Evolutionary conservation across 495 filamentous ascomycete species (phyloP).

Genomic region (Antarctomyces pellizariae): DNA sequence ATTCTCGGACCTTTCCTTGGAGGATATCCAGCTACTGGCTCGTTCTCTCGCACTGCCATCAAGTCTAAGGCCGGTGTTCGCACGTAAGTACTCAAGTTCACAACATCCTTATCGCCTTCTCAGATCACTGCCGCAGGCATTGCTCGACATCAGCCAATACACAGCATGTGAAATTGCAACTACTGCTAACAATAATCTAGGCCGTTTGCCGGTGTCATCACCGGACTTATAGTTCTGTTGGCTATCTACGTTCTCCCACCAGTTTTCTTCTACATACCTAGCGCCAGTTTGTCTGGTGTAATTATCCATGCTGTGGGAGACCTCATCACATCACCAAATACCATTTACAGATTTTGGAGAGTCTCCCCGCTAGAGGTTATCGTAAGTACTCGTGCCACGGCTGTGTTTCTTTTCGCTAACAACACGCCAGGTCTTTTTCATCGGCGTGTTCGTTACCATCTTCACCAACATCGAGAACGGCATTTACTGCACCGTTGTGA

Average conservation of each 20-base stretch:
- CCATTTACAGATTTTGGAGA: conserved; percentile 88
- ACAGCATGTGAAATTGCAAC: no score
- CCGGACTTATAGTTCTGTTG: conserved; percentile 69
- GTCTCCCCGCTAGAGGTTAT: conserved; percentile 74
- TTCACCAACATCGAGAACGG: conserved; percentile 80
- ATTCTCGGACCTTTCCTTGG: conserved; percentile 85
- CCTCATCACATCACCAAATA: conserved; percentile 81
- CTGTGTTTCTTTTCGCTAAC: no score
- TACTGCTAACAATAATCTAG: no score
- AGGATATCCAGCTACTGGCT: conserved; percentile 84
- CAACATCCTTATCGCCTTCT: no score
- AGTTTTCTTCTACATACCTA: conserved; percentile 90
- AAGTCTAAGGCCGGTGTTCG: conserved; percentile 94
- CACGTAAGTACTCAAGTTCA: no score
- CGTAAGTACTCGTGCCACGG: no score
- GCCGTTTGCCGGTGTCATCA: conserved; percentile 80
- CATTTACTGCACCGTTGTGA: conserved; percentile 63
- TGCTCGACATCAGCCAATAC: no score
- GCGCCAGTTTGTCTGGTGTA: conserved; percentile 64
- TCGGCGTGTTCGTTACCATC: conserved; percentile 75
- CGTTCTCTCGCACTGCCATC: conserved; percentile 93
- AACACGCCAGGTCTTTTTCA: conserved; percentile 90
- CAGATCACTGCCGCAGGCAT: no score
- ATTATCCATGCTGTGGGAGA: conserved; percentile 97
- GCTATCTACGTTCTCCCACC: conserved; percentile 83